Evolutionary conservation across 2,329 filamentous ascomycete species (phyloP).

Genomic region (Gaeumannomyces tritici): DNA sequence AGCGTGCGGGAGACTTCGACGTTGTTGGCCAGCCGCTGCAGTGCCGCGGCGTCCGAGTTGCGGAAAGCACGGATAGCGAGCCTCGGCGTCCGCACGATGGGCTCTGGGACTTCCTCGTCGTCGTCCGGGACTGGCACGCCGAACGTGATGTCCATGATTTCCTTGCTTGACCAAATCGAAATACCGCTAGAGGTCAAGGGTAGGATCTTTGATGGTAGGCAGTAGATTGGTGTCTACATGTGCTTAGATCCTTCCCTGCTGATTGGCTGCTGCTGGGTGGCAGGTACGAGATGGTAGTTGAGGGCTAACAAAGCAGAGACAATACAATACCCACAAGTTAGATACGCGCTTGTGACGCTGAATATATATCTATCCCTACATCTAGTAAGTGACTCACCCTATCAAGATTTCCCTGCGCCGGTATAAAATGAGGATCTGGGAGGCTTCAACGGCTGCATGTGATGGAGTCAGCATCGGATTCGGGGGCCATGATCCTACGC

Average conservation of each 20-base stretch:
- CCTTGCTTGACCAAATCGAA: neutral
- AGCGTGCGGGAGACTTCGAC: conserved; percentile 25
- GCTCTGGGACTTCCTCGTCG: neutral
- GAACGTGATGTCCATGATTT: neutral
- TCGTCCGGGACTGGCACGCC: conserved; percentile 4
- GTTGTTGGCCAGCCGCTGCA: conserved; percentile 27
- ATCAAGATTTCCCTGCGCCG: neutral
- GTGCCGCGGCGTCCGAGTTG: conserved; percentile 24
- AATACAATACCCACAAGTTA: neutral
- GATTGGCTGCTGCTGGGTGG: too few relatives aligned
- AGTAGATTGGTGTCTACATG: too few relatives aligned
- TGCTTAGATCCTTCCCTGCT: too few relatives aligned
- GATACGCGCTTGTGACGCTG: neutral
- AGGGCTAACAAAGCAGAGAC: neutral
- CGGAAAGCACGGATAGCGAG: conserved; percentile 30
- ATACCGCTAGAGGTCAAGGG: neutral
- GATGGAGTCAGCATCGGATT: neutral
- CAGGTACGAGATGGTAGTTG: too few relatives aligned
- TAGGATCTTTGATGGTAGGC: neutral
- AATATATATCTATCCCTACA: neutral
- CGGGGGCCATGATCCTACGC: conserved; percentile 1
- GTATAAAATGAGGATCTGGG: too few relatives aligned
- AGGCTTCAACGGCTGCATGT: too few relatives aligned
- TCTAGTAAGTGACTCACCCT: neutral
- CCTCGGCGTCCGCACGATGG: conserved; percentile 18